Conservation (phyloP, 2,329 filamentous ascomycete genomes). For the Sclerotiophoma versabilis region DNA sequence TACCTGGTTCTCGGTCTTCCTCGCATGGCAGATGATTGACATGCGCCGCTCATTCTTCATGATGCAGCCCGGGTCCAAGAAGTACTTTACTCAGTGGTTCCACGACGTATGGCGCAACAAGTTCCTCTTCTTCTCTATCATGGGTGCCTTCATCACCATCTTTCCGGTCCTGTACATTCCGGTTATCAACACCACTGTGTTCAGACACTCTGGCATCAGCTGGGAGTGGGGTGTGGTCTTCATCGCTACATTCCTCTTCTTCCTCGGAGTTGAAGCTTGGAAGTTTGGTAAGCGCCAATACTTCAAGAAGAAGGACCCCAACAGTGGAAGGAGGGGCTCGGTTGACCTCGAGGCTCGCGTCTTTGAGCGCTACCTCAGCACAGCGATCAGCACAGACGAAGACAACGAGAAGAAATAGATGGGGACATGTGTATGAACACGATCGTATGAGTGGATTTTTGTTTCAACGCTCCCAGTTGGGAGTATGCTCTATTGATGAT, state of each 20-base stretch:
- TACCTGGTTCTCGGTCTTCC: slow-evolving; percentile 78
- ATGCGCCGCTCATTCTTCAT: slow-evolving; percentile 76
- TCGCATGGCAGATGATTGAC: slow-evolving; percentile 76
- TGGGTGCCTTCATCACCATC: slow-evolving; percentile 42
- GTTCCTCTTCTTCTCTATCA: slow-evolving; percentile 62
- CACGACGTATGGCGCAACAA: slow-evolving; percentile 73
- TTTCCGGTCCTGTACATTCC: slow-evolving; percentile 66
- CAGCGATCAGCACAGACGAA: slow-evolving; percentile 39
- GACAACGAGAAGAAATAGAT: slow-evolving; percentile 38
- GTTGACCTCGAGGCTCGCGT: slow-evolving; percentile 41
- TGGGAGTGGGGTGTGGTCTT: slow-evolving; percentile 77
- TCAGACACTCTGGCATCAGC: slow-evolving; percentile 69
- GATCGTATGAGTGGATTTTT: neutral
- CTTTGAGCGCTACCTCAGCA: slow-evolving; percentile 45
- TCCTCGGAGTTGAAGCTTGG: slow-evolving; percentile 69
- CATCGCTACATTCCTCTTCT: slow-evolving; percentile 67
- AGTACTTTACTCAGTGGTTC: slow-evolving; percentile 67
- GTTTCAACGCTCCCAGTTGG: slow-evolving; percentile 13
- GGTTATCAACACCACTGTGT: slow-evolving; percentile 69
- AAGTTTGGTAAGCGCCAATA: slow-evolving; percentile 68
- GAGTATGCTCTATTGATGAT: slow-evolving; percentile 6
- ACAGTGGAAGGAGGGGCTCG: slow-evolving; percentile 33
- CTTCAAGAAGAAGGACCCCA: slow-evolving; percentile 38
- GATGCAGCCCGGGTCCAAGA: slow-evolving; percentile 69
- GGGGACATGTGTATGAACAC: neutral